These are phyloP conservation scores for Microbotryomycetes sp. DNA, from an alignment of 1,284 basidiomycete genomes.

Conservation along the genomic window DNA sequence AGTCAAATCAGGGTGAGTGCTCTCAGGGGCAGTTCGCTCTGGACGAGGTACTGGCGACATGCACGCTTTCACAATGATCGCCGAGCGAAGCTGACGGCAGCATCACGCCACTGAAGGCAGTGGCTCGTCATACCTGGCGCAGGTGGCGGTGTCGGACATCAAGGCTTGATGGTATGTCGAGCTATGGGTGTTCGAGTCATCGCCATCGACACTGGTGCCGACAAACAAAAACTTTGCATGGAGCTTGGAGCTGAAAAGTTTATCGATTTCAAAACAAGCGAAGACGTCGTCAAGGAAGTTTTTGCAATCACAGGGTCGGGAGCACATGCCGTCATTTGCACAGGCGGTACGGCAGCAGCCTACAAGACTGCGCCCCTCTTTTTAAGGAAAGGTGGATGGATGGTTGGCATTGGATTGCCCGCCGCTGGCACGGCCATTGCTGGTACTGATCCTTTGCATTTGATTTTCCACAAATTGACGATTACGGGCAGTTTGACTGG, in stretches of 20 bases:
- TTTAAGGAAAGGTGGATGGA: slow-evolving; percentile 31
- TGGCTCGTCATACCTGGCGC: slow-evolving; percentile 32
- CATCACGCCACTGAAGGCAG: neutral
- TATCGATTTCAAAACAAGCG: slow-evolving; percentile 30
- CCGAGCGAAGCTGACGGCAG: neutral
- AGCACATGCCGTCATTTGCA: slow-evolving; percentile 22
- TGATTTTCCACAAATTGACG: slow-evolving; percentile 36
- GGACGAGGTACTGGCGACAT: too few relatives aligned
- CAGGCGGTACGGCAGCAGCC: slow-evolving; percentile 30
- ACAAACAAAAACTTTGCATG: slow-evolving; percentile 29
- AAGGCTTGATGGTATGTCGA: slow-evolving; percentile 27
- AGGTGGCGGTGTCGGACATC: slow-evolving; percentile 29
- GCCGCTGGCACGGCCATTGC: slow-evolving; percentile 34
- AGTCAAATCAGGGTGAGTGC: slow-evolving; percentile 20
- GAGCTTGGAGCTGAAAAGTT: slow-evolving; percentile 29
- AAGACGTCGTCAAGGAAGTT: slow-evolving; percentile 9
- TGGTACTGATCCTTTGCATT: slow-evolving; percentile 38
- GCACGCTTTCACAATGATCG: neutral
- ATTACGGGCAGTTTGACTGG: slow-evolving; percentile 41
- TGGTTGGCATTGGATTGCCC: slow-evolving; percentile 34
- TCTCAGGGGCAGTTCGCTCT: too few relatives aligned
- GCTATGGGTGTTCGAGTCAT: slow-evolving; percentile 32
- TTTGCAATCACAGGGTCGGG: slow-evolving; percentile 19
- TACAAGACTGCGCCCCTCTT: slow-evolving; percentile 32
- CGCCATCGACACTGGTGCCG: slow-evolving; percentile 33